A percentile compares a stretch with the other conserved stretches of the same genome.
These are phyloP conservation scores for Fusarium guadeloupense DNA, from an alignment of 2,329 filamentous ascomycete species.

Conservation along the genomic window DNA sequence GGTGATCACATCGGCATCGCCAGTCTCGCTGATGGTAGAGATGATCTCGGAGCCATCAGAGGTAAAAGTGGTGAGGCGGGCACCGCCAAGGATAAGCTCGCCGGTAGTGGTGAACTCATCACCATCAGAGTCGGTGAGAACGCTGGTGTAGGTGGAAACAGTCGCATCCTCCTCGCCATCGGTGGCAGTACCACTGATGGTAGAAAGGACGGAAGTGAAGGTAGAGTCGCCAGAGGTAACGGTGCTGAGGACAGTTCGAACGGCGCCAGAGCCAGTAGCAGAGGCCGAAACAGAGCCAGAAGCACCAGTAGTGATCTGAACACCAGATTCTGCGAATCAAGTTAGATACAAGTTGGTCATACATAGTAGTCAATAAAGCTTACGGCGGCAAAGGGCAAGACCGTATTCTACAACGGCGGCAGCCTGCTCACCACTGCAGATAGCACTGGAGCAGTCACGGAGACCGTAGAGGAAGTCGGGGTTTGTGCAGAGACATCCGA, in stretches of 20 bases:
- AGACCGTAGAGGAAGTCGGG: constrained; percentile 59
- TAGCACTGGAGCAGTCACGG: constrained; percentile 59
- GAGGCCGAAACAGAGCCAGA: constrained; percentile 36
- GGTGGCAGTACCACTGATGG: constrained; percentile 43
- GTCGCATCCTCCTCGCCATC: constrained; percentile 36
- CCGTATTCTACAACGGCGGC: constrained; percentile 52
- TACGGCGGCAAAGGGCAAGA: constrained; percentile 51
- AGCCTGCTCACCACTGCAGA: constrained; percentile 52
- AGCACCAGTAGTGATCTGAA: constrained; percentile 47
- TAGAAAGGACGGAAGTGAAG: constrained; percentile 49
- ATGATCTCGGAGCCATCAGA: constrained; percentile 31
- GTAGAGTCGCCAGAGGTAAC: constrained; percentile 48
- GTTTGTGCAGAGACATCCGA: constrained; percentile 59
- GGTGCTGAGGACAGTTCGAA: constrained; percentile 52
- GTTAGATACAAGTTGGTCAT: constrained; percentile 22
- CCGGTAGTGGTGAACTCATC: constrained; percentile 34
- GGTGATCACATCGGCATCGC: constrained; percentile 28
- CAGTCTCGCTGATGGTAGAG: constrained; percentile 27
- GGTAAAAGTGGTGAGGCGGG: constrained; percentile 35
- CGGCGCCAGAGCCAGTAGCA: constrained; percentile 31
- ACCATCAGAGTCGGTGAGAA: constrained; percentile 38
- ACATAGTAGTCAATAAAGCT: constrained; percentile 14
- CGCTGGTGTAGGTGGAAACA: constrained; percentile 44
- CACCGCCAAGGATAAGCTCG: constrained; percentile 25
- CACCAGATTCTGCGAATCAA: constrained; percentile 44